phyloP scores from a whole-genome alignment of 345 rosid species.

The Bretschneidera sinensis region DNA sequence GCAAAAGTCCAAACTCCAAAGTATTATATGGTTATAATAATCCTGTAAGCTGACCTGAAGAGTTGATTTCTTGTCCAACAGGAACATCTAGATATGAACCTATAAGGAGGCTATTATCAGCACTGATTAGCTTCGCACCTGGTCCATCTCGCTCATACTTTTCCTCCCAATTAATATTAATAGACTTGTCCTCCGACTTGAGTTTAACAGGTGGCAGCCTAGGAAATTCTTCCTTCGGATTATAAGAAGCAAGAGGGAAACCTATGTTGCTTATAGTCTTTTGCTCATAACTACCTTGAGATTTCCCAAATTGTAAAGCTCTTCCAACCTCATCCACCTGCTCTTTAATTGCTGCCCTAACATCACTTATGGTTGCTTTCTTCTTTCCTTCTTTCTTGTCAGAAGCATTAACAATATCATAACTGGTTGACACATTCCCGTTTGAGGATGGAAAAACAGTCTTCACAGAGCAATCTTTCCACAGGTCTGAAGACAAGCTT shows the following conservation, averaged over 20 bases:
- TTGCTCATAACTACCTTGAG: constrained; percentile 46
- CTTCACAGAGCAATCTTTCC: constrained; percentile 76
- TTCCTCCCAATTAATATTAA: constrained; percentile 76
- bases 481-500: constrained; percentile 42
- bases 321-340: constrained; percentile 94
- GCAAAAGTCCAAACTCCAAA: neutral
- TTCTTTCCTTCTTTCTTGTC: constrained; percentile 71
- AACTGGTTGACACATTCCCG: constrained; percentile 49
- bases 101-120: constrained; percentile 63
- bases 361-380: constrained; percentile 44
- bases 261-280: constrained; percentile 40
- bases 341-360: constrained; percentile 61
- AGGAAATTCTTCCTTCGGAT: constrained; percentile 79
- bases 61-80: constrained; percentile 82
- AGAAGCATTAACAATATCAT: constrained; percentile 26
- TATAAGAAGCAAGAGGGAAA: constrained; percentile 53
- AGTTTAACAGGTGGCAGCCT: constrained; percentile 96
- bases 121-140: constrained; percentile 44
- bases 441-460: constrained; percentile 62
- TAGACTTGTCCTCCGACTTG: constrained; percentile 82
- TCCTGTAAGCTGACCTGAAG: constrained; percentile 62
- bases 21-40: neutral
- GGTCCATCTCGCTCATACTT: constrained; percentile 69
- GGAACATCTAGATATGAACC: constrained; percentile 95
- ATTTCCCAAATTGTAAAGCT: constrained; percentile 64